A percentile compares a stretch with the other conserved stretches of the same genome.
These are phyloP conservation scores for Amylocystis lapponica DNA, from an alignment of 768 basidiomycete genomes.

Conservation along the genomic window DNA sequence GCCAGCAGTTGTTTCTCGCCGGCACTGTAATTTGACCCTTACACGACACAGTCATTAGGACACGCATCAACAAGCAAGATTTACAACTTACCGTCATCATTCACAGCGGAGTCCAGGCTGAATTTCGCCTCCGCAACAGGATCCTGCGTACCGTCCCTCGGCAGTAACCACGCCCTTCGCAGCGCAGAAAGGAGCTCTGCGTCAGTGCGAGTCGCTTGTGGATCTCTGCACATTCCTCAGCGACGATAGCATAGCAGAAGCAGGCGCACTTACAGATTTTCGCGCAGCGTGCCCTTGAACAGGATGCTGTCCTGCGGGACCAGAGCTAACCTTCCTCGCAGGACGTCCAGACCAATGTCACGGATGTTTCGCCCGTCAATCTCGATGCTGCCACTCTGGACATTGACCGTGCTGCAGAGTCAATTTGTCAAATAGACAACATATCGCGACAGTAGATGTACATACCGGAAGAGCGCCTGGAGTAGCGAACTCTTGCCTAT, in stretches of 20 bases:
- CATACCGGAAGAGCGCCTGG: constrained; percentile 51
- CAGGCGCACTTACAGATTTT: constrained; percentile 52
- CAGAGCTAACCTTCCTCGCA: constrained; percentile 51
- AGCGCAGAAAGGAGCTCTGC: constrained; percentile 52
- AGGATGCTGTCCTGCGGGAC: constrained; percentile 72
- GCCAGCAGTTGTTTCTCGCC: constrained; percentile 87
- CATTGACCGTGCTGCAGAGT: constrained; percentile 48
- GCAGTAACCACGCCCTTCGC: constrained; percentile 55
- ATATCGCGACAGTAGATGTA: not conserved
- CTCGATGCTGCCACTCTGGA: constrained; percentile 48
- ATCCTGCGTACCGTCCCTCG: constrained; percentile 39
- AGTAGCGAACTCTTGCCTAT: constrained; percentile 48
- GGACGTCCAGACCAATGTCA: constrained; percentile 46
- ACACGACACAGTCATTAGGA: not conserved
- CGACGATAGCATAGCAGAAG: not conserved
- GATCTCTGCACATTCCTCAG: constrained; percentile 37
- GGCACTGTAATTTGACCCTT: constrained; percentile 48
- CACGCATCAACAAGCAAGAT: not conserved
- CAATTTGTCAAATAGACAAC: no score
- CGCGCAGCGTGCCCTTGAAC: constrained; percentile 73
- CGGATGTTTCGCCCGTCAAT: constrained; percentile 53
- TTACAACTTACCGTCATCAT: constrained; percentile 48
- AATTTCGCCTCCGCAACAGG: constrained; percentile 58
- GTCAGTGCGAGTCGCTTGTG: constrained; percentile 39
- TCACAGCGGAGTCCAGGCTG: constrained; percentile 52